Base-by-base conservation (phyloP, 2,329 filamentous ascomycete genomes). In the Aspergillus costaricaensis region DNA sequence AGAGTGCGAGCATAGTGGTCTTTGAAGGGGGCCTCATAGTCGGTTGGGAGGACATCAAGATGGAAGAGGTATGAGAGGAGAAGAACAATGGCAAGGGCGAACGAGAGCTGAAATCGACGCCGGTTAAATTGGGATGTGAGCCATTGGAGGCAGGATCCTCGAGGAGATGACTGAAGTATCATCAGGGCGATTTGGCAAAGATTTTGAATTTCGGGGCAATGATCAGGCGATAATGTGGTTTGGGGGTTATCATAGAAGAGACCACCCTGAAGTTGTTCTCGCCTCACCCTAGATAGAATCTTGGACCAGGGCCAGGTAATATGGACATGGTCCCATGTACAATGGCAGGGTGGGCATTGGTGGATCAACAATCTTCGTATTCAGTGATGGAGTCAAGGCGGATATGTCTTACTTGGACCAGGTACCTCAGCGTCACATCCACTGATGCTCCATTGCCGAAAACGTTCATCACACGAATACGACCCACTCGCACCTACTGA, bases 21-120 rank as follows among this genome's bases (percentile, higher is more conserved):
- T 15, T 25, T 36, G 23, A 49, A 59, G 21, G 50, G 57, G 9
- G 21, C 5, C 19, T 48, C 30, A 38, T 49, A 19, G 57, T 55
- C n/a, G 12, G 25, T 53, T 12, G 58, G 54, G n/a, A 57, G 47
- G 30, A 60, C 12, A 23, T 43, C 47, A 32, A 51, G 52, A 49
- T 48, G 41, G 39, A 57, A 38, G 17, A 55, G 48, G 41, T 60
- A 60, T 23, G 57, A 51, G 8, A 53, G 17, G 14, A 53, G 30
- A 19, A 60, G 27, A 30, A 43, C 14, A 12, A 51, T 41, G 6
- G 49, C 48, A 15, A 57, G 7, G 39, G 53, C 21, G 48, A 57
- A 12, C 39, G 57, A 43, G 39, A 60, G 19, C 12, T 21, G 39
- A 14, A 44, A 38, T 15, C 30, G 44, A 15, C 58, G 58, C 4